Evolutionary conservation across 2,329 filamentous ascomycete species (phyloP), one percentile per base, ranked within the genome.

Genomic region (Hysterium pulicare): DNA sequence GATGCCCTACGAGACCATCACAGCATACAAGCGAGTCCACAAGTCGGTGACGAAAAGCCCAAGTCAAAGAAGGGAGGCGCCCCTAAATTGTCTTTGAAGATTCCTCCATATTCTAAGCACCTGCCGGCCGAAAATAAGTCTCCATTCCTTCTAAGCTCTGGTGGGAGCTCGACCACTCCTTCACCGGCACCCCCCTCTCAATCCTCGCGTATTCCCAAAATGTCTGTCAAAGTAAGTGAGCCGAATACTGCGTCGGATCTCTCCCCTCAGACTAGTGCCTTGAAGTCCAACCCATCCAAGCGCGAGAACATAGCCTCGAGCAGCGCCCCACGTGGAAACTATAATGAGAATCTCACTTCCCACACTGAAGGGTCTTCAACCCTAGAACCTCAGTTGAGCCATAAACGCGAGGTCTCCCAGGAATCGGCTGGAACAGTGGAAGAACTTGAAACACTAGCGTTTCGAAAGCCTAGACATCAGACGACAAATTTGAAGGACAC

Each of bases 151-250:
- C 10, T 40, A 11, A 30, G 40, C 22, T 54, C 50, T 15, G 34
- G 45, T 23, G 42, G 52, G 4, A 47, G 42, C 35, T 6, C 16
- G 5, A 19, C 10, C 20, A 9, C 10, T 19, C 4, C 19, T 5
- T 26, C 31, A 15, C 43, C 46, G 3, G 36, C 8, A 2, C 54
- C 49, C 7, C 44, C 49, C 2, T 28, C 41, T 2, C 43, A 46
- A 13, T 43, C 45, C 3, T 65, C 60, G 11, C 56, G 56, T 16
- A 61, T 64, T 21, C 62, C 62, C 8, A 58, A 55, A 5, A 45
- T 46, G 4, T 40, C 47, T 23, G 28, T 42, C 23, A 28, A 19
- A 11, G 41, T 40, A 13, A 41, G 8, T 5, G n/a, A n/a, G 4
- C 13, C 5, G n/a, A 21, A 23, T 28, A 16, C 23, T 37, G 9